Conservation (phyloP, 2,329 filamentous ascomycete species). For the Nemania diffusa region DNA sequence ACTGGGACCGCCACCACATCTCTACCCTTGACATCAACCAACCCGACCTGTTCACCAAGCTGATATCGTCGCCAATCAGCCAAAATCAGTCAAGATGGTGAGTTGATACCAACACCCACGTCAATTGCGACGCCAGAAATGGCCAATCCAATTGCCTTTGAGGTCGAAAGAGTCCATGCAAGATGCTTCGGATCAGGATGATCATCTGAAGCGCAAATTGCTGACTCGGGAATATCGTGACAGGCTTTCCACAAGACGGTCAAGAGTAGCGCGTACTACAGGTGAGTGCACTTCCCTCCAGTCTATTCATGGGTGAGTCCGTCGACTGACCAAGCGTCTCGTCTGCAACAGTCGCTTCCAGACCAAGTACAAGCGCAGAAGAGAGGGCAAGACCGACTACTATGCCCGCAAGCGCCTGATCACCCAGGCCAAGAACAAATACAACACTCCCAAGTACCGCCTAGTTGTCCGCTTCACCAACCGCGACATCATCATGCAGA, state of each 20-base stretch:
- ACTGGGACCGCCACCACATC: slow-evolving; percentile 29
- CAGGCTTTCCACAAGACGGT: slow-evolving; percentile 93
- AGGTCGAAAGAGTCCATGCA: slow-evolving; percentile 78
- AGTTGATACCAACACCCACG: slow-evolving; percentile 60
- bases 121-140: slow-evolving; percentile 48
- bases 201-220: slow-evolving; percentile 98
- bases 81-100: slow-evolving; percentile 74
- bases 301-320: not conserved
- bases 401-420: slow-evolving; percentile 99
- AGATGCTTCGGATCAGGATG: slow-evolving; percentile 90
- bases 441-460: slow-evolving; percentile 99
- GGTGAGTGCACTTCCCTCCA: slow-evolving; percentile 66
- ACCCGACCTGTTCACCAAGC: slow-evolving; percentile 39
- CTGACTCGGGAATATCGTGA: slow-evolving; percentile 82
- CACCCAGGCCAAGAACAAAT: slow-evolving; percentile 99
- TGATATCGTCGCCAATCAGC: slow-evolving; percentile 53
- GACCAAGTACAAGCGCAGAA: slow-evolving; percentile 99
- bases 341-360: slow-evolving; percentile 85
- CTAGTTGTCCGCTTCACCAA: slow-evolving; percentile 99
- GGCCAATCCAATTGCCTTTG: slow-evolving; percentile 44
- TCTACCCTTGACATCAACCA: slow-evolving; percentile 34
- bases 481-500: slow-evolving; percentile 98
- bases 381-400: slow-evolving; percentile 99
- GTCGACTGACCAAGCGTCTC: slow-evolving; percentile 43
- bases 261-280: slow-evolving; percentile 99